Evolutionary conservation across 192 early-diverging fungal species (phyloP), one percentile per base, ranked within the genome.

Genomic region (Coemansia sp.): DNA sequence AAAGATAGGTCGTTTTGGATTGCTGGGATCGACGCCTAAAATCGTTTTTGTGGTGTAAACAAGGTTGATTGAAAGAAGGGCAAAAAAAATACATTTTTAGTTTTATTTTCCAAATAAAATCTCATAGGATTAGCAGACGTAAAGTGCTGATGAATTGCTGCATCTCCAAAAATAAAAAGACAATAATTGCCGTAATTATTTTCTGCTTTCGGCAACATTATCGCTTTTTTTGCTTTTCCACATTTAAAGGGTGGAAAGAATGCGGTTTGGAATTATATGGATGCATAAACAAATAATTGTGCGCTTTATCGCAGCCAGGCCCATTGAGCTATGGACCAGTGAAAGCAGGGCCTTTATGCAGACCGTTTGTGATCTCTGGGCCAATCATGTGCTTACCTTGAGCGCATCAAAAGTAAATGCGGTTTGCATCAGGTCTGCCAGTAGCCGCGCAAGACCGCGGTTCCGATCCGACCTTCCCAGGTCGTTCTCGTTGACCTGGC

Each of bases 1-100:
- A 94, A 99, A 45, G 95, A 95, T 72, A 99, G 95, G 67, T 99
- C 96, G 77, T 99, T 99, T 75, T 99, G 96, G 64, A 97, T 69
- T 66, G 75, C 67, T 68, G 71, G 67, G 72, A 80, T 73, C 69
- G 67, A 79, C 69, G 69, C 64, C 66, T 71, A 72, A 56, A 76
- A 60, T 63, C 55, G 7, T 11, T 38, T 31, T 6, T 12, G 50
- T 52, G 4, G 50, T 38, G 36, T 12, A 40, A 50, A 50, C 29
- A 64, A 33, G 18, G 29, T 63, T 25, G 2, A 18, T 25, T 7
- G 40, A 14, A 38, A 30, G 56, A 32, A 31, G 2, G 48, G 29
- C n/a, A n/a, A n/a, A n/a, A n/a, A n/a, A n/a, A n/a, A n/a, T n/a
- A 17, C n/a, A 25, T 6, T 32, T 31, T 22, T 17, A 33, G 29